Conservation (phyloP, 768 basidiomycete species). For the Thelephora ganbajun region DNA sequence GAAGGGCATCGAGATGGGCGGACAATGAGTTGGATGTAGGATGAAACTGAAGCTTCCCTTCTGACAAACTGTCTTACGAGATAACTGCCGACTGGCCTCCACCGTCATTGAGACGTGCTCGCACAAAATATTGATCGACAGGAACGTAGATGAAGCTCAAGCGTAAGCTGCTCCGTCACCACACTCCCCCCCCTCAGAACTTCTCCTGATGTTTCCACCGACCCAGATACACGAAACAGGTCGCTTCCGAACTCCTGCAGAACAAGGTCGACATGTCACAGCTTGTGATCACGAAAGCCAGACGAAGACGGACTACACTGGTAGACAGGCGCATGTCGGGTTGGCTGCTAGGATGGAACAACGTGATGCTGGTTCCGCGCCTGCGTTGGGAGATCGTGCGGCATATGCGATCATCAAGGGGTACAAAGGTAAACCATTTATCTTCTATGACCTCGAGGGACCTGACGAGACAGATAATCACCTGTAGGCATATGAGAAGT, state of each 20-base stretch:
- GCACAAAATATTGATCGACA: constrained; percentile 94
- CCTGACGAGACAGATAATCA: not conserved
- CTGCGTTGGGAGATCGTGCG: constrained; percentile 94
- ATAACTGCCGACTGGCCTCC: constrained; percentile 96
- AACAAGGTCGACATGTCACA: constrained; percentile 99
- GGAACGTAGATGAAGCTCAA: constrained; percentile 88
- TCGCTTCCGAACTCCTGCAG: constrained; percentile 86
- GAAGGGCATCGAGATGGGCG: constrained; percentile 89
- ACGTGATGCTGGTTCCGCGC: constrained; percentile 95
- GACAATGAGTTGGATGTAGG: not conserved
- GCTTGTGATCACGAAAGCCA: constrained; percentile 97
- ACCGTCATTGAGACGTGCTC: constrained; percentile 97
- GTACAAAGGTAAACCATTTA: constrained; percentile 71
- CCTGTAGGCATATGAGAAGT: constrained; percentile 87
- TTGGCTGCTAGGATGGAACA: constrained; percentile 91
- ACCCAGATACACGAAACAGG: constrained; percentile 78
- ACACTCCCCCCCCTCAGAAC: not conserved
- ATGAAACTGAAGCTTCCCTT: not conserved
- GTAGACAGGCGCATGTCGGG: constrained; percentile 94
- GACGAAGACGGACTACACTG: constrained; percentile 85
- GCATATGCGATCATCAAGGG: constrained; percentile 98
- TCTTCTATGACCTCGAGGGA: not conserved
- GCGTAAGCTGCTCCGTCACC: constrained; percentile 37
- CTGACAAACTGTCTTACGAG: constrained; percentile 86
- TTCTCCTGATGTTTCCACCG: not conserved